phyloP scores from a whole-genome alignment of 1,139 yeast species.

The Hyphopichia wangnamkhiaoensis region DNA sequence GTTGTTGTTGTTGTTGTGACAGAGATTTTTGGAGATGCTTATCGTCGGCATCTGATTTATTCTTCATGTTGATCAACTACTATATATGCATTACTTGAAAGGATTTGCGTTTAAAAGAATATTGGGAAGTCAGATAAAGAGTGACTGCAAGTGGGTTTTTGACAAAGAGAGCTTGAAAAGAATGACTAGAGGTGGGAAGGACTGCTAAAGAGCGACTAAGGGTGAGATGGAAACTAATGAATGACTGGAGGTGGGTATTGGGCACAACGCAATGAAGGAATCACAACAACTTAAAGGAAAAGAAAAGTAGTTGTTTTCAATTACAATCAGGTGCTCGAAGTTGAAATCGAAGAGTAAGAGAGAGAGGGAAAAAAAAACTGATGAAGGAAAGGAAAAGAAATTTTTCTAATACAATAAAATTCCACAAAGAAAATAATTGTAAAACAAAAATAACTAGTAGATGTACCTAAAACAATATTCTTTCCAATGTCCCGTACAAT shows the following conservation, averaged over 20 bases:
- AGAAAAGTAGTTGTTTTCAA: background rate
- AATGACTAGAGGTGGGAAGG: slow-evolving; percentile 1
- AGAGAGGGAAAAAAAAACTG: no score
- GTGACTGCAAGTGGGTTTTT: background rate
- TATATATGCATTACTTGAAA: no score
- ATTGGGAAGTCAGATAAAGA: background rate
- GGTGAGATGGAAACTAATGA: background rate
- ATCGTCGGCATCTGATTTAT: background rate
- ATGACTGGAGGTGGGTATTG: background rate
- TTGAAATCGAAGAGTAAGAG: no score
- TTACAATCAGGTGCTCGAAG: no score
- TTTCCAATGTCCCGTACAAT: no score
- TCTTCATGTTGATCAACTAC: background rate
- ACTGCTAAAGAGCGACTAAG: background rate
- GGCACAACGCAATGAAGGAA: background rate
- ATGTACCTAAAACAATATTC: no score
- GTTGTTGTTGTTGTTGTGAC: background rate
- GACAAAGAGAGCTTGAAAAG: background rate
- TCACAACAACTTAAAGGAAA: background rate
- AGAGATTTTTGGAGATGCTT: background rate
- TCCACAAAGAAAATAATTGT: no score
- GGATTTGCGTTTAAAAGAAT: background rate
- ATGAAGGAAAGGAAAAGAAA: no score
- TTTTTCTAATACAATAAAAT: no score
- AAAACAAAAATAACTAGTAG: no score